Percentiles rank a stretch among this genome's conserved stretches.
Evolutionary conservation across 2,329 filamentous ascomycete species (phyloP).

Genomic region (Lecanosticta acicola): DNA sequence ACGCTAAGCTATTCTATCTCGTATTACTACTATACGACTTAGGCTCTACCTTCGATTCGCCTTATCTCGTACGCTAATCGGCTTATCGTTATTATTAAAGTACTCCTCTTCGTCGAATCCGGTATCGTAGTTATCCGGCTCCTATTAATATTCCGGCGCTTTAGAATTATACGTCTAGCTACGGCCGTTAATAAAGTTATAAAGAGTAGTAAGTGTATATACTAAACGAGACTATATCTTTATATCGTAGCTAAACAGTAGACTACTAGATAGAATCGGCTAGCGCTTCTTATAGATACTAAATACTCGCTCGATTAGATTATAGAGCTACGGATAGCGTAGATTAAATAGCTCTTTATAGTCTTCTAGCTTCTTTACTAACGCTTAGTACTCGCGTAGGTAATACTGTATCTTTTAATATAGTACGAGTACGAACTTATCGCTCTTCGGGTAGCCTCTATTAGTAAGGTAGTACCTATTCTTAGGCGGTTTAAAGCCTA

Average conservation of each 20-base stretch:
- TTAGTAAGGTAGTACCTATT: background rate
- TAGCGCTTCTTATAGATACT: background rate
- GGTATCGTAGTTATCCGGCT: background rate
- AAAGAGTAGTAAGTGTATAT: background rate
- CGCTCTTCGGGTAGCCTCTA: background rate
- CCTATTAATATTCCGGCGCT: background rate
- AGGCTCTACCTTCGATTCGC: background rate
- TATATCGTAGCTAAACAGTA: background rate
- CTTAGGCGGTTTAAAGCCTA: background rate
- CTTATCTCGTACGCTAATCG: background rate
- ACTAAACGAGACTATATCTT: background rate
- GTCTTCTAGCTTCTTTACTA: background rate
- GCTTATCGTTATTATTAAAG: background rate
- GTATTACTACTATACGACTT: background rate
- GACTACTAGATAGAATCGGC: background rate
- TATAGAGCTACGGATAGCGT: background rate
- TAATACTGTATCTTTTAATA: background rate
- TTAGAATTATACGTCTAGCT: background rate
- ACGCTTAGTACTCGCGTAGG: background rate
- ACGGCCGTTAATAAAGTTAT: background rate
- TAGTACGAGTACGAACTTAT: background rate
- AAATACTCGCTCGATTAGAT: background rate
- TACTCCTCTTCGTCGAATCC: background rate
- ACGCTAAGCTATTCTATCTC: background rate
- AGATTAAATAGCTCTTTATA: background rate